Conservation (phyloP, 2,329 filamentous ascomycete species). For the Microdochium bolleyi region DNA sequence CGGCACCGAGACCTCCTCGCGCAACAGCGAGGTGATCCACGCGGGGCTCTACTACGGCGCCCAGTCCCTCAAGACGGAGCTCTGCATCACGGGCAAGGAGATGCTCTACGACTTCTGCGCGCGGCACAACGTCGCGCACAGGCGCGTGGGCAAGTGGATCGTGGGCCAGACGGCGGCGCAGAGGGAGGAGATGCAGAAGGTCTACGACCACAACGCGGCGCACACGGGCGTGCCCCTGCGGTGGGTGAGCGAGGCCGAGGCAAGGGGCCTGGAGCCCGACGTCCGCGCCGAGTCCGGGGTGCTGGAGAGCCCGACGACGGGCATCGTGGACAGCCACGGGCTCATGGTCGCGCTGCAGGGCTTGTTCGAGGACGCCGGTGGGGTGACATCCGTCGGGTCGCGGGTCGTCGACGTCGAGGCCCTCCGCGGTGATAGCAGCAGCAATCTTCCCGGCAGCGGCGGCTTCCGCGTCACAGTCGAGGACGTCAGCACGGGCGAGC, state of each 20-base stretch:
- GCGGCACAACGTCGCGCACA: constrained; percentile 58
- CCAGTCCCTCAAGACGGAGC: constrained; percentile 66
- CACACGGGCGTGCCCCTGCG: constrained; percentile 55
- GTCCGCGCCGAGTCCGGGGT: constrained; percentile 66
- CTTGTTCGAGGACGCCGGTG: constrained; percentile 68
- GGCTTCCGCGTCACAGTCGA: constrained; percentile 64
- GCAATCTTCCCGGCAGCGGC: constrained; percentile 30
- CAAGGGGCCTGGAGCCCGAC: constrained; percentile 59
- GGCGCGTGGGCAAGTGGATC: constrained; percentile 85
- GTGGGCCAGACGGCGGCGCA: constrained; percentile 76
- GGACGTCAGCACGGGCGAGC: constrained; percentile 36
- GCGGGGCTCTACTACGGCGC: constrained; percentile 86
- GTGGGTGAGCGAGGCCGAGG: constrained; percentile 59
- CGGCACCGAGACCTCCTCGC: constrained; percentile 80
- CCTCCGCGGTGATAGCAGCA: constrained; percentile 17
- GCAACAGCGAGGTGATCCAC: constrained; percentile 95
- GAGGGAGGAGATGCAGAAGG: constrained; percentile 48
- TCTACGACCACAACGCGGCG: constrained; percentile 31
- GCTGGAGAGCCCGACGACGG: constrained; percentile 78
- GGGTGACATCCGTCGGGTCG: constrained; percentile 63
- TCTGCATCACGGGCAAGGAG: constrained; percentile 72
- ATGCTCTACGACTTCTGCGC: constrained; percentile 75
- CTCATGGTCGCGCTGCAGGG: constrained; percentile 77
- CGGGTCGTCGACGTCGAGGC: constrained; percentile 54
- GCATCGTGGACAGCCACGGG: constrained; percentile 82